Percentiles rank a stretch among this genome's conserved stretches.
Evolutionary conservation across 768 basidiomycete genomes (phyloP).

Genomic region (Hysterangium stoloniferum): DNA sequence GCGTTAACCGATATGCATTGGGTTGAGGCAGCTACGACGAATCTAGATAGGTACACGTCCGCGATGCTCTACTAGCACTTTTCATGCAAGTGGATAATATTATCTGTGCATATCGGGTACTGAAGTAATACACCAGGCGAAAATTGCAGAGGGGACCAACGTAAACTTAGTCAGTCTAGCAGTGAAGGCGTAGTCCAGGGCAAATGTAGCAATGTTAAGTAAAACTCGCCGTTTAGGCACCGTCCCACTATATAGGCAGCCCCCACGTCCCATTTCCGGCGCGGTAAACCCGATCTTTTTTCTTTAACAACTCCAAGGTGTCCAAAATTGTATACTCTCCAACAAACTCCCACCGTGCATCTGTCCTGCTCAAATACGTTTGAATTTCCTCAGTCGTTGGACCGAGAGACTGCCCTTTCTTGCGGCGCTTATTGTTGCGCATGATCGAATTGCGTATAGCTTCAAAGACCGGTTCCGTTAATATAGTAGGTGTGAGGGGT

Average conservation of each 20-base stretch:
- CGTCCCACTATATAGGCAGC: constrained; percentile 14
- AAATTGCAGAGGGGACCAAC: no score
- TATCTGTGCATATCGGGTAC: no score
- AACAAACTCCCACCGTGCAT: constrained; percentile 59
- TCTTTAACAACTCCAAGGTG: constrained; percentile 41
- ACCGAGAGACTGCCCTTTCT: constrained; percentile 19
- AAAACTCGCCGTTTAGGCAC: no score
- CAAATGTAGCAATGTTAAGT: no score
- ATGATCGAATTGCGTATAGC: constrained; percentile 33
- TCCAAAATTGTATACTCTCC: constrained; percentile 60
- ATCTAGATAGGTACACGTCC: no score
- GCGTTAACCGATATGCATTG: no score
- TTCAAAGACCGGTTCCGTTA: constrained; percentile 40
- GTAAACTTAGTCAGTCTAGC: no score
- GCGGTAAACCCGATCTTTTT: constrained; percentile 26
- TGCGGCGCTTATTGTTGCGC: constrained; percentile 1
- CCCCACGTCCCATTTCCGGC: constrained; percentile 30
- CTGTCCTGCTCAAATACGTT: constrained; percentile 36
- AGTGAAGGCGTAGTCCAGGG: no score
- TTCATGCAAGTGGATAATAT: no score
- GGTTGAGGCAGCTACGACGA: no score
- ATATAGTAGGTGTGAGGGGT: constrained; percentile 44
- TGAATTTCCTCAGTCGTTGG: constrained; percentile 41
- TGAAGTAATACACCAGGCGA: no score
- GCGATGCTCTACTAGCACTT: no score